Conservation (phyloP, 805 yeast genomes). For the Jamesozyma hellenica region DNA sequence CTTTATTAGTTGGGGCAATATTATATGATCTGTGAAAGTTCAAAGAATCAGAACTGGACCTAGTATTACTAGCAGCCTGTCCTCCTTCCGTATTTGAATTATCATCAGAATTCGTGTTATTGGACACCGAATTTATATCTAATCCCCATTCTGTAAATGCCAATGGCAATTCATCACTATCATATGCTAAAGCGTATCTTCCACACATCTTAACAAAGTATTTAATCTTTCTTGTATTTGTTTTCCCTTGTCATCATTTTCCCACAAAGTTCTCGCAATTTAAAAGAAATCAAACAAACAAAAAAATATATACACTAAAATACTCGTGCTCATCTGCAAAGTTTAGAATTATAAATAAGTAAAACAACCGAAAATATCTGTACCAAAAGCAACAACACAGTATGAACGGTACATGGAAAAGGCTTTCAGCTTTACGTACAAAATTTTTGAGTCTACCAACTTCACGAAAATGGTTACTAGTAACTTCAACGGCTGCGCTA, state of each 20-base stretch:
- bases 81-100: no score
- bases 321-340: no score
- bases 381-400: no score
- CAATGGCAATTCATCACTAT: conserved; percentile 14
- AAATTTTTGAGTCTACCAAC: neutral
- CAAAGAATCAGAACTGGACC: conserved; percentile 5
- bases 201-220: conserved; percentile 43
- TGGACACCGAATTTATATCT: neutral
- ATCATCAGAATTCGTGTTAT: neutral
- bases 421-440: neutral
- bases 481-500: neutral
- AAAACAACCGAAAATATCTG: no score
- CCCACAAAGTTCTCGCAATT: no score
- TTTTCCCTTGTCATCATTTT: no score
- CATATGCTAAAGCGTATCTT: conserved; percentile 39
- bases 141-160: conserved; percentile 7
- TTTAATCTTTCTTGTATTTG: no score
- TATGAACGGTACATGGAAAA: neutral
- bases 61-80: no score
- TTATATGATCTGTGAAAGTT: conserved; percentile 35
- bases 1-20: conserved; percentile 49
- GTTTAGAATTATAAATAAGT: no score
- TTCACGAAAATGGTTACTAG: neutral
- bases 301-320: no score
- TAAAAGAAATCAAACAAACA: no score